Conservation (phyloP, 228 moss, liverwort and hornwort species). For the Sphagnum fallax region DNA sequence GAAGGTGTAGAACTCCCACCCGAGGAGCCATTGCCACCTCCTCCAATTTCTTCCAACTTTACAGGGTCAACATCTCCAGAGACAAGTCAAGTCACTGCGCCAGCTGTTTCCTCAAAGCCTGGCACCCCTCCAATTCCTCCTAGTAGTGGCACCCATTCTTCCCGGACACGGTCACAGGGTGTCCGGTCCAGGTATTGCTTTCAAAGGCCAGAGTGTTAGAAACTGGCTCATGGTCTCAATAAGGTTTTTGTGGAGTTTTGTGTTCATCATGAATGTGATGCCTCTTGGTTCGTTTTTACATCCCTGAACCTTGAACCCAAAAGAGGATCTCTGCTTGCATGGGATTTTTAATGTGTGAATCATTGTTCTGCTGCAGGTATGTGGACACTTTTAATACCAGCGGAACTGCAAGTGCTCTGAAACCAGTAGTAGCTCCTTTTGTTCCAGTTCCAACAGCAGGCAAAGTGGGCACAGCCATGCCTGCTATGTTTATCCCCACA, state of each 20-base stretch:
- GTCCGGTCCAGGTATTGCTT: conserved; percentile 72
- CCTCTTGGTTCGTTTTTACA: not conserved
- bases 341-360: too few relatives aligned
- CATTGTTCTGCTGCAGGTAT: conserved; percentile 41
- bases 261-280: not conserved
- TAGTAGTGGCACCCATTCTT: conserved; percentile 69
- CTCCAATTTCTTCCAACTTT: conserved; percentile 1
- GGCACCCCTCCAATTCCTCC: conserved; percentile 95
- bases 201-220: too few relatives aligned
- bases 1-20: conserved; percentile 73
- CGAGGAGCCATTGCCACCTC: conserved; percentile 62
- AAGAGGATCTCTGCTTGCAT: too few relatives aligned
- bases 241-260: too few relatives aligned
- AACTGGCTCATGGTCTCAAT: too few relatives aligned
- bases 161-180: conserved; percentile 69
- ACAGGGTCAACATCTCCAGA: conserved; percentile 17
- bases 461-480: conserved; percentile 31
- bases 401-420: conserved; percentile 35
- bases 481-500: conserved; percentile 80
- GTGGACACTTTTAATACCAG: conserved; percentile 98
- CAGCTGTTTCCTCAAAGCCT: conserved; percentile 38
- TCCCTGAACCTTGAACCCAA: too few relatives aligned
- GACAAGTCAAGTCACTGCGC: conserved; percentile 34
- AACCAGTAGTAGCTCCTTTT: conserved; percentile 59
- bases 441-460: conserved; percentile 48